Evolutionary conservation across 2,329 filamentous ascomycete species (phyloP).

Genomic region (Alternaria brassicicola): DNA sequence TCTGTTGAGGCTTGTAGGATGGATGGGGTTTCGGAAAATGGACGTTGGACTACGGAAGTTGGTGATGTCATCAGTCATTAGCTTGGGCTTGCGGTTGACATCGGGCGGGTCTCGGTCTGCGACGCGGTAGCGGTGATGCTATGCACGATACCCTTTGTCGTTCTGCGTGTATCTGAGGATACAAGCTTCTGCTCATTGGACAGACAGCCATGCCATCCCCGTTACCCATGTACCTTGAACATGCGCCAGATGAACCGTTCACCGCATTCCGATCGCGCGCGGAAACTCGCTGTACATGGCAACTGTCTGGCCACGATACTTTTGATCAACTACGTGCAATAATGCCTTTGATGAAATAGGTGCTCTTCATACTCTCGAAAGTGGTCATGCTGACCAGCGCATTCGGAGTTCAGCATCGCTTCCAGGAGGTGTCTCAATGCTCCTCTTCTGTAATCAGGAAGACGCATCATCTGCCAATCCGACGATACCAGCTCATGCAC

Average conservation of each 20-base stretch:
- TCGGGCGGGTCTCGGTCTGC: background rate
- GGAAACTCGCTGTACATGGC: background rate
- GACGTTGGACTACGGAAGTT: background rate
- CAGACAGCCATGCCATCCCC: background rate
- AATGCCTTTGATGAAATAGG: background rate
- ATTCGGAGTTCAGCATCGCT: background rate
- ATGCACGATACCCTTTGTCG: background rate
- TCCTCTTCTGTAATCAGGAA: background rate
- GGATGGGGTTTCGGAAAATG: background rate
- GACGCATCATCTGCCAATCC: background rate
- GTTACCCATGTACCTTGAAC: background rate
- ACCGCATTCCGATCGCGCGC: background rate
- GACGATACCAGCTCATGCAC: background rate
- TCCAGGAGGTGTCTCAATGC: background rate
- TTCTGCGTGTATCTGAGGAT: background rate
- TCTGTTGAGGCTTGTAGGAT: background rate
- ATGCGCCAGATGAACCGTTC: background rate
- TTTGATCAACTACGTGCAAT: background rate
- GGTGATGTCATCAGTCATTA: background rate
- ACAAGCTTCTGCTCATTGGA: background rate
- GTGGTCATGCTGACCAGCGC: background rate
- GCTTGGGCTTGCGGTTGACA: background rate
- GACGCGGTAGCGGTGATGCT: background rate
- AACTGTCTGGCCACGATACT: background rate
- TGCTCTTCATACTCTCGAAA: background rate